A percentile compares a stretch with the other conserved stretches of the same genome.
phyloP scores from a whole-genome alignment of 148 eudicot species.

The Fagopyrum esculentum region DNA sequence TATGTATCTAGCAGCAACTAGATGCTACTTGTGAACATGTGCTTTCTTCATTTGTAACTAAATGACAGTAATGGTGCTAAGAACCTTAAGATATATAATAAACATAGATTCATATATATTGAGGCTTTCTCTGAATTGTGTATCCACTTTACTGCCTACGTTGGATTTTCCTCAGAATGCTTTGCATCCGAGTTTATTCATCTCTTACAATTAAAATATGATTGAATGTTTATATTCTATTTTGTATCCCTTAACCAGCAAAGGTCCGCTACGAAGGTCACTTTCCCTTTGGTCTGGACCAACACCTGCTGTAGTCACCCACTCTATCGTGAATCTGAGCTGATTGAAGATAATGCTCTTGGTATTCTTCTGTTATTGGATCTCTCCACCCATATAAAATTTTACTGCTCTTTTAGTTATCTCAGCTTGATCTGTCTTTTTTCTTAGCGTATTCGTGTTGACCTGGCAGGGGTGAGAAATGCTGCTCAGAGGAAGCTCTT shows the following conservation, averaged over 20 bases:
- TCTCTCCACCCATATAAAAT: too few species aligned
- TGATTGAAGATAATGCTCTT: constrained; percentile 18
- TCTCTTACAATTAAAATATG: not conserved
- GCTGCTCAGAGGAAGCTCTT: constrained; percentile 96
- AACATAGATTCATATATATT: too few species aligned
- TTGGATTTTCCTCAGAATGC: not conserved
- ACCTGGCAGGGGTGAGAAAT: constrained; percentile 68
- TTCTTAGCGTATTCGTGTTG: not conserved
- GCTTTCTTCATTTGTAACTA: too few species aligned
- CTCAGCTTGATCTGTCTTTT: not conserved
- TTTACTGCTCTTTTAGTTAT: too few species aligned
- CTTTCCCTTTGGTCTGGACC: constrained; percentile 96
- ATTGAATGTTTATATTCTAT: not conserved
- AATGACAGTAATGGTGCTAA: too few species aligned
- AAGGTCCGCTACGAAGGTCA: constrained; percentile 90
- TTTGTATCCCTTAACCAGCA: constrained; percentile 39
- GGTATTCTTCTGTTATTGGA: constrained; percentile 28
- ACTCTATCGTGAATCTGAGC: constrained; percentile 71
- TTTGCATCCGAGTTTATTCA: too few species aligned
- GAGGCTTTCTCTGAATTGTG: too few species aligned
- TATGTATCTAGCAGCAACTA: too few species aligned
- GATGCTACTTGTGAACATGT: too few species aligned
- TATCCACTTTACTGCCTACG: not conserved
- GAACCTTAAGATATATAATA: too few species aligned
- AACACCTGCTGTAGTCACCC: constrained; percentile 99